These are phyloP conservation scores for Dactylellina leptospora DNA, from an alignment of 2,329 filamentous ascomycete species.

Conservation along the genomic window DNA sequence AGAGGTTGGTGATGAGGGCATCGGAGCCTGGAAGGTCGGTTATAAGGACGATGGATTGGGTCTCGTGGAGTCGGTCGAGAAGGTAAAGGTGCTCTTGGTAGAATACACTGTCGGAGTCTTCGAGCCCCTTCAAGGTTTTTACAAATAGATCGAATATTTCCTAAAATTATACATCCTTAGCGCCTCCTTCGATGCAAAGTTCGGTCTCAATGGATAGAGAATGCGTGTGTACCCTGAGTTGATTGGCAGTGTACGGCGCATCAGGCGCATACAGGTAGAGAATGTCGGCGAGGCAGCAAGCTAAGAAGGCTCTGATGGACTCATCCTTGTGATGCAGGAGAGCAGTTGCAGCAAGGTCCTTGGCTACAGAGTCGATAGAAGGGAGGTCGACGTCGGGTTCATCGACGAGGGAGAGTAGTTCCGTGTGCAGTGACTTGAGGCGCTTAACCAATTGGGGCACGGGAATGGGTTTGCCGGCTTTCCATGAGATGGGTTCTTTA, in stretches of 20 bases:
- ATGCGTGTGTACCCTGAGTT: conserved; percentile 77
- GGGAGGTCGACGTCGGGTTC: conserved; percentile 77
- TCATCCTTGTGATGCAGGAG: conserved; percentile 90
- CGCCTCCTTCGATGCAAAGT: no score
- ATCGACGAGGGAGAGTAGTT: conserved; percentile 86
- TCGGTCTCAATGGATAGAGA: neutral
- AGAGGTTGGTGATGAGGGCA: conserved; percentile 79
- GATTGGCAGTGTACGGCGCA: conserved; percentile 87
- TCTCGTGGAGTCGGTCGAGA: conserved; percentile 83
- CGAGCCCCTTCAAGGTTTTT: conserved; percentile 61
- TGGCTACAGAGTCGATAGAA: conserved; percentile 84
- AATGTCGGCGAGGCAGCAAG: conserved; percentile 91
- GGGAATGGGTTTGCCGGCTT: conserved; percentile 86
- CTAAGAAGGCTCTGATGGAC: conserved; percentile 87
- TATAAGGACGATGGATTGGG: conserved; percentile 92
- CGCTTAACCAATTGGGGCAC: conserved; percentile 82
- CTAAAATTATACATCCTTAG: conserved; percentile 62
- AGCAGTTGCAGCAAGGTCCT: conserved; percentile 82
- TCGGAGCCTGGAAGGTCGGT: conserved; percentile 86
- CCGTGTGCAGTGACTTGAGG: conserved; percentile 80
- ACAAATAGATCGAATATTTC: conserved; percentile 94
- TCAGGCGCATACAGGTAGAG: conserved; percentile 91
- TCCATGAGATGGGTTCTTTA: conserved; percentile 87
- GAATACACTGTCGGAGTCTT: conserved; percentile 54
- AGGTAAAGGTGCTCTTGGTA: conserved; percentile 83